Conservation (phyloP, 2,329 filamentous ascomycete genomes). For the Aspergillus latus region DNA sequence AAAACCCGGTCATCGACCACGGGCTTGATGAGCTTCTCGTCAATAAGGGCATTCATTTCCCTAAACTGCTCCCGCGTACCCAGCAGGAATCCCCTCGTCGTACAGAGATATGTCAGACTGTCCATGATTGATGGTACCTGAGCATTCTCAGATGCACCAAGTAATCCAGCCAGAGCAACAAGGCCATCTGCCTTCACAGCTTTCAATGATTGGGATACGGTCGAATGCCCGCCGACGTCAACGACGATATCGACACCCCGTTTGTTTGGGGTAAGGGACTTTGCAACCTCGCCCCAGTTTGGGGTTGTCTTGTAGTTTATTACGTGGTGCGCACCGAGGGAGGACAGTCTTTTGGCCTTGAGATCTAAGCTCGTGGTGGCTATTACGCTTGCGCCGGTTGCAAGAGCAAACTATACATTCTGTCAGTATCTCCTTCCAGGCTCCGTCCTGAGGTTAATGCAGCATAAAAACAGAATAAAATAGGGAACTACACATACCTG, state of each 20-base stretch:
- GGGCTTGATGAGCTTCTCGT: conserved; percentile 51
- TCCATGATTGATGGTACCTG: conserved; percentile 35
- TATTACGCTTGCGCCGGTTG: conserved; percentile 57
- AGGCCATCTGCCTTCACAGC: conserved; percentile 51
- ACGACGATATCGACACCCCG: conserved; percentile 55
- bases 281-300: conserved; percentile 57
- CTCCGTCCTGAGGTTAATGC: too few species aligned
- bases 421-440: too few species aligned
- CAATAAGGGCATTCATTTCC: conserved; percentile 52
- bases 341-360: conserved; percentile 53
- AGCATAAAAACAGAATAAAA: too few species aligned
- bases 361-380: conserved; percentile 55
- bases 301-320: conserved; percentile 57
- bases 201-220: conserved; percentile 48
- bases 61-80: conserved; percentile 51
- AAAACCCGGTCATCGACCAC: conserved; percentile 53
- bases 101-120: conserved; percentile 43
- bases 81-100: conserved; percentile 49
- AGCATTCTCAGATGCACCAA: conserved; percentile 45
- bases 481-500: conserved; percentile 31
- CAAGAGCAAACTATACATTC: conserved; percentile 34
- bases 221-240: conserved; percentile 57
- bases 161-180: conserved; percentile 53
- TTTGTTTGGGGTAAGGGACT: conserved; percentile 48
- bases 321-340: conserved; percentile 56